Conservation (phyloP, 192 early-diverging fungal species). For the Rhizophagus prolifer region DNA sequence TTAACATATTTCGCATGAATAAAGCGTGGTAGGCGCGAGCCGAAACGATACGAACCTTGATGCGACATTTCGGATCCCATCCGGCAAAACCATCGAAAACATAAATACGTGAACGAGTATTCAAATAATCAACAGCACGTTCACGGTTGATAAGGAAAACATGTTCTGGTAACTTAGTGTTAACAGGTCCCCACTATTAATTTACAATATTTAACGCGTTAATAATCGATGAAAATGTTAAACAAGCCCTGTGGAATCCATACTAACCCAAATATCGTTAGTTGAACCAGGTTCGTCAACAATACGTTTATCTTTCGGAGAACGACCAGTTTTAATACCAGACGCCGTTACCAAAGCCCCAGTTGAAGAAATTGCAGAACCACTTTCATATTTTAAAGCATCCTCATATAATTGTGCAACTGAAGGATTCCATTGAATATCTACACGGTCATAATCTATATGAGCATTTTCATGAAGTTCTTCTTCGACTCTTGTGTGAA, state of each 20-base stretch:
- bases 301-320: constrained; percentile 96
- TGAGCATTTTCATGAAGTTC: constrained; percentile 41
- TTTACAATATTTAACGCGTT: no score
- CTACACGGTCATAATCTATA: constrained; percentile 78
- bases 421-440: constrained; percentile 81
- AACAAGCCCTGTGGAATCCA: not conserved
- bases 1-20: constrained; percentile 99
- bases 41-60: constrained; percentile 95
- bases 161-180: constrained; percentile 81
- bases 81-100: constrained; percentile 98
- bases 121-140: constrained; percentile 93
- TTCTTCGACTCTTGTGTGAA: constrained; percentile 29
- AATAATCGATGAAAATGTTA: not conserved
- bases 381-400: constrained; percentile 79
- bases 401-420: constrained; percentile 92
- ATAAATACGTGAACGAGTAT: constrained; percentile 88
- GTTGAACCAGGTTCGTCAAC: constrained; percentile 86
- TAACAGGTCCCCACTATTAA: constrained; percentile 89
- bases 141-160: constrained; percentile 94
- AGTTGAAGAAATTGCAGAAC: constrained; percentile 85
- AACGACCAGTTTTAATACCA: constrained; percentile 91
- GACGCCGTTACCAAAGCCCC: constrained; percentile 92
- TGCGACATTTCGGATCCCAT: constrained; percentile 97
- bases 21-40: constrained; percentile 93
- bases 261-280: constrained; percentile 78